These are phyloP conservation scores for Mrakia frigida DNA, from an alignment of 768 basidiomycete species.

Conservation along the genomic window DNA sequence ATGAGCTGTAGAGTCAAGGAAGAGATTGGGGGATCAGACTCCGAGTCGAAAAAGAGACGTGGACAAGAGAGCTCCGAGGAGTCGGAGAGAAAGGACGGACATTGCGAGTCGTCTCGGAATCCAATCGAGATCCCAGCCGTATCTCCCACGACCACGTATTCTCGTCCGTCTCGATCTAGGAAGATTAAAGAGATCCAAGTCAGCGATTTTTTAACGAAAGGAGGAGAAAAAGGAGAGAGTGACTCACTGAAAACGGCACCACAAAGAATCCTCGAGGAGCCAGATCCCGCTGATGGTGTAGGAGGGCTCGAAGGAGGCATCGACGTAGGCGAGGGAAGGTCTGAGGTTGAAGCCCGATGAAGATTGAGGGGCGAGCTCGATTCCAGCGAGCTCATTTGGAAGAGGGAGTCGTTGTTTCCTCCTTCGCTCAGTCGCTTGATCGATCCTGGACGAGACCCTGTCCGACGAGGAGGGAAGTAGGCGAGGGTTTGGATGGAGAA, in stretches of 20 bases:
- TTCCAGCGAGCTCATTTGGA: slow-evolving; percentile 1
- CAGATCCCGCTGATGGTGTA: background rate
- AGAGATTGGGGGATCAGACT: background rate
- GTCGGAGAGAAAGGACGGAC: background rate
- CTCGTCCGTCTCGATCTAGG: slow-evolving; percentile 7
- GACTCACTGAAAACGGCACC: slow-evolving; percentile 13
- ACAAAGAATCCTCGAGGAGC: background rate
- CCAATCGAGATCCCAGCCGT: slow-evolving; percentile 19
- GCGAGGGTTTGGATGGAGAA: slow-evolving; percentile 16
- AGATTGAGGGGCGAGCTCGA: slow-evolving; percentile 11
- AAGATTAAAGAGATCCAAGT: background rate
- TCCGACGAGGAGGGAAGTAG: slow-evolving; percentile 16
- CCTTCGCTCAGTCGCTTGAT: slow-evolving; percentile 13
- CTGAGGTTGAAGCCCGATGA: background rate
- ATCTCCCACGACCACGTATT: slow-evolving; percentile 24
- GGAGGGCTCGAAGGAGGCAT: background rate
- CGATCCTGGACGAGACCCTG: slow-evolving; percentile 1
- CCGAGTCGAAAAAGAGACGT: background rate
- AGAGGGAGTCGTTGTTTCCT: slow-evolving; percentile 8
- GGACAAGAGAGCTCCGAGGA: background rate
- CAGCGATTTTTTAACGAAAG: background rate
- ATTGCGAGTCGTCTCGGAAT: slow-evolving; percentile 19
- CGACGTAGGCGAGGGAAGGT: background rate
- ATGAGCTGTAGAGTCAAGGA: slow-evolving; percentile 1
- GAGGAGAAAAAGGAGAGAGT: too few species aligned